Conservation (phyloP, 1,139 yeast species). For the Pichia sorboxylosa region DNA sequence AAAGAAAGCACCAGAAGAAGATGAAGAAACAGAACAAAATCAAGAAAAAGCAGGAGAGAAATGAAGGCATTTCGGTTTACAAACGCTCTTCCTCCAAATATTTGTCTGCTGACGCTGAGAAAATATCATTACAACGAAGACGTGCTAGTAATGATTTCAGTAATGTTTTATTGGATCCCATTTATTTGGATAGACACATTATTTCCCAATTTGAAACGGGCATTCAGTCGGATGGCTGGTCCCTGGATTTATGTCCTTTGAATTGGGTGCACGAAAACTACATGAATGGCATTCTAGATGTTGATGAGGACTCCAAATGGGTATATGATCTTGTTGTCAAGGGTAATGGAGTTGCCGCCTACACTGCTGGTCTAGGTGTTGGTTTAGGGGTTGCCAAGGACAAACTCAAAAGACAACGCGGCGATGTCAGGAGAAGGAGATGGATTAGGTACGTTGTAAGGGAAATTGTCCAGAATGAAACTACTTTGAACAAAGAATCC, state of each 20-base stretch:
- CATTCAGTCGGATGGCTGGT: constrained; percentile 36
- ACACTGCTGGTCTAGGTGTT: constrained; percentile 12
- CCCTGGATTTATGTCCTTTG: constrained; percentile 44
- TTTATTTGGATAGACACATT: constrained; percentile 3
- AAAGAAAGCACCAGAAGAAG: constrained; percentile 4
- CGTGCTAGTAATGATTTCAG: constrained; percentile 10
- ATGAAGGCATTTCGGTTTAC: constrained; percentile 3
- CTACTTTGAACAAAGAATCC: too few species aligned
- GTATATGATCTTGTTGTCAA: constrained; percentile 43
- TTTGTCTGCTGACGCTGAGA: too few species aligned
- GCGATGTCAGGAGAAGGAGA: constrained; percentile 23
- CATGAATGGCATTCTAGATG: constrained; percentile 40
- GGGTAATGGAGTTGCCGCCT: constrained; percentile 10
- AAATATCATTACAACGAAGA: constrained; percentile 7
- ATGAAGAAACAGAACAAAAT: constrained; percentile 2
- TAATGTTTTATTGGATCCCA: constrained; percentile 9
- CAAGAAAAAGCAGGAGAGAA: constrained; percentile 1
- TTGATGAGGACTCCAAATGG: constrained; percentile 68
- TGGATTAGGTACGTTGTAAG: constrained; percentile 23
- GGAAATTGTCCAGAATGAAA: too few species aligned
- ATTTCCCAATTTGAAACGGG: constrained; percentile 9
- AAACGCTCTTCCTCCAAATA: constrained; percentile 2
- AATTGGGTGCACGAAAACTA: constrained; percentile 45
- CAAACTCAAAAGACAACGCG: constrained; percentile 15
- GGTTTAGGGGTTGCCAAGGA: constrained; percentile 12